phyloP scores from a whole-genome alignment of 2,329 filamentous ascomycete species.

The Metarhizium guizhouense region DNA sequence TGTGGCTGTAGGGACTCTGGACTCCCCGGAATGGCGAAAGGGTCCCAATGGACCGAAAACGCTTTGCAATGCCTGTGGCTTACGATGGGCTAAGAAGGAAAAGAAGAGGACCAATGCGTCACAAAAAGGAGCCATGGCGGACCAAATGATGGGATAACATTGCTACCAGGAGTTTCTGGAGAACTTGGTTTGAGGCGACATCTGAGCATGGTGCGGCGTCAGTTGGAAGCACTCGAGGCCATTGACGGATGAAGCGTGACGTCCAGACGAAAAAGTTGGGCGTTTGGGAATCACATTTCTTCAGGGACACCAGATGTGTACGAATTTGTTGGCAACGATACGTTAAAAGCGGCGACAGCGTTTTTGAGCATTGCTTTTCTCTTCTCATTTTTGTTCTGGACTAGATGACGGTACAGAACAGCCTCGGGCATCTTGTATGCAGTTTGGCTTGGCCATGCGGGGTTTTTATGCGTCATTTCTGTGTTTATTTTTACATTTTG shows the following conservation, averaged over 20 bases:
- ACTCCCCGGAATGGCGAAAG: constrained; percentile 94
- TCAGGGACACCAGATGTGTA: neutral
- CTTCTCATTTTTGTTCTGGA: neutral
- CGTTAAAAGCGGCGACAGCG: neutral
- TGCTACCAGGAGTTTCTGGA: neutral
- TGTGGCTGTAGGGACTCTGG: constrained; percentile 54
- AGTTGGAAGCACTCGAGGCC: neutral
- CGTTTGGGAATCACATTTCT: constrained; percentile 1
- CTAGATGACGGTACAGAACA: neutral
- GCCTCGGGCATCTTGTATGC: neutral
- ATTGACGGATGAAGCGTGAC: neutral
- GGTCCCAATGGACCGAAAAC: constrained; percentile 90
- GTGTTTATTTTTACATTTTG: neutral
- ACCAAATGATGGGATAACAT: constrained; percentile 14
- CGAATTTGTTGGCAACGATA: neutral
- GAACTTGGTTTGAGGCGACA: neutral
- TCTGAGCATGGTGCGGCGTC: too few relatives aligned
- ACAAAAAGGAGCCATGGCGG: constrained; percentile 12
- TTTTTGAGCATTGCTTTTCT: neutral
- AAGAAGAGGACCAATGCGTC: constrained; percentile 48
- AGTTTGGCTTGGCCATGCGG: neutral
- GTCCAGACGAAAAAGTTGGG: neutral
- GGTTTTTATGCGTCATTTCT: neutral
- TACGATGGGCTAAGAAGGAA: constrained; percentile 70
- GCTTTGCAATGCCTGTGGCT: constrained; percentile 87